A percentile compares a stretch with the other conserved stretches of the same genome.
phyloP scores from a whole-genome alignment of 345 rosid genomes.

The Crucihimalaya himalaica region DNA sequence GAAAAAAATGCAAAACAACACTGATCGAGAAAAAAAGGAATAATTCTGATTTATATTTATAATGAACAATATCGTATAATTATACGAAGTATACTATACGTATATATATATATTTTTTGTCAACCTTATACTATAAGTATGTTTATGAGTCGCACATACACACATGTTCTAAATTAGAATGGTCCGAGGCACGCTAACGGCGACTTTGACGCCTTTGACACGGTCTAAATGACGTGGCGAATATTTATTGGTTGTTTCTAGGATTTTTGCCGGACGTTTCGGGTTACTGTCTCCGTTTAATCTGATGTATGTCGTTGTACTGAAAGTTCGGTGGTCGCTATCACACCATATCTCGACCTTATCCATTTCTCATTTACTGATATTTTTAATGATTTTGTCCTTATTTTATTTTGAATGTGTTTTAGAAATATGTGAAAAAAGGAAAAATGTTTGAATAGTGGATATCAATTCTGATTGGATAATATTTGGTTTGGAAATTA shows the following conservation, averaged over 20 bases:
- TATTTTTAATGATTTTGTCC: too few species aligned
- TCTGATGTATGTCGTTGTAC: conserved; percentile 20
- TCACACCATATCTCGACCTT: conserved; percentile 37
- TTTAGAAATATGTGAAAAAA: not conserved
- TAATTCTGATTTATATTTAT: conserved; percentile 27
- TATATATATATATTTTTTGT: too few species aligned
- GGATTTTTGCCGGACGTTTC: conserved; percentile 10
- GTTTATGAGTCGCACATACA: not conserved
- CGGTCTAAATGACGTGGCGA: conserved; percentile 32
- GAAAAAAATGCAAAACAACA: conserved; percentile 14
- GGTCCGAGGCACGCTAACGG: conserved; percentile 33
- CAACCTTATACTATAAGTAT: conserved; percentile 26
- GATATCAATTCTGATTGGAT: conserved; percentile 21
- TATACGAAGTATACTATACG: conserved; percentile 28
- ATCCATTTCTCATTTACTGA: conserved; percentile 18
- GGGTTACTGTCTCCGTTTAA: conserved; percentile 30
- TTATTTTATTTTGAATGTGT: not conserved
- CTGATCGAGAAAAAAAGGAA: conserved; percentile 27
- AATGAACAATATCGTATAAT: conserved; percentile 23
- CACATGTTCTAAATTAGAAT: conserved; percentile 32
- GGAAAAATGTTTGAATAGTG: not conserved
- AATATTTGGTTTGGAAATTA: not conserved
- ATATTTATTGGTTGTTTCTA: not conserved
- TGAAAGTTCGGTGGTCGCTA: conserved; percentile 37
- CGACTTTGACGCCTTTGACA: conserved; percentile 35